Evolutionary conservation across 2,329 filamentous ascomycete genomes (phyloP), one percentile per base, ranked within the genome.

Genomic region (Ophiostoma australiae): DNA sequence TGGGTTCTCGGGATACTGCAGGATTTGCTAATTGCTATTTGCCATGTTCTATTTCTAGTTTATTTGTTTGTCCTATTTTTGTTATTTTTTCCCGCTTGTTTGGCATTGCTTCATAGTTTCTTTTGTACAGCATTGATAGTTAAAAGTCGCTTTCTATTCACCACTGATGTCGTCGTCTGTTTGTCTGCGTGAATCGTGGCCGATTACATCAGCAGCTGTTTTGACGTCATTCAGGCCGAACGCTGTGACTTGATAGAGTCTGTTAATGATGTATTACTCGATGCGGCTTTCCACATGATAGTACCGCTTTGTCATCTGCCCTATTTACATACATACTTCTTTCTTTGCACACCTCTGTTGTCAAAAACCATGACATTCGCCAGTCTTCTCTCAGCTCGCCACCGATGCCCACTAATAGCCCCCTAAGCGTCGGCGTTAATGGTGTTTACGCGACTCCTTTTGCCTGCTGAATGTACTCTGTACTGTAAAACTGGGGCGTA

Each of bases 1-100:
- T 66, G 61, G 66, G 66, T 31, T 68, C 35, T 41, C 66, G 67
- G 67, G 33, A 52, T 52, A 58, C 44, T 68, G 41, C 27, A 33
- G 67, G 67, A 15, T 48, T 68, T 58, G 52, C 33, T 27, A 44
- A 20, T 68, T 37, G 23, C 55, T 33, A 44, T 35, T 44, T 39
- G 13, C 35, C 31, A 37, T 33, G 37, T 67, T 33, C 15, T 35
- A 67, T 67, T 31, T 17, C 33, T 23, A 68, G 33, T n/a, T 66
- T 15, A 63, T 63, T 35, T 63, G 13, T 31, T 31, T 41, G 44
- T 67, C 2, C 20, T 4, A 67, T 67, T 20, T 8, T 33, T 41
- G 27, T 27, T 66, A 11, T 27, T 27, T 20, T 39, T 39, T n/a
- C 33, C 41, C 37, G 52, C n/a, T 55, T n/a, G 52, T 58, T 63